Conservation (phyloP, 306 rosid species). For the Begonia masoniana region DNA sequence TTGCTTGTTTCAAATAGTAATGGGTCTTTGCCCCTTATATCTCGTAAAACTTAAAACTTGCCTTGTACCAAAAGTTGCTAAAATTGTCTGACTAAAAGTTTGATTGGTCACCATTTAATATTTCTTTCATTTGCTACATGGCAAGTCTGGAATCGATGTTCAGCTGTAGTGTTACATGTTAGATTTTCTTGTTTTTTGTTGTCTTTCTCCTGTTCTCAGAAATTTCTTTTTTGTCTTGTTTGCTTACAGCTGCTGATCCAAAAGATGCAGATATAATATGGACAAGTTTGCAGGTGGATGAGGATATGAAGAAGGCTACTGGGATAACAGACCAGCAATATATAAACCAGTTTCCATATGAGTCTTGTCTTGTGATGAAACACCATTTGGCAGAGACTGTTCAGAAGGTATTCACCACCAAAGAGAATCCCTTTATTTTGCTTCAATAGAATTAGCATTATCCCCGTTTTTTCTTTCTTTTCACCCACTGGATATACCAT, state of each 20-base stretch:
- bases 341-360: conserved; percentile 81
- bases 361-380: conserved; percentile 95
- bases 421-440: conserved; percentile 9
- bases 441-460: background rate
- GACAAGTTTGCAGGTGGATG: conserved; percentile 78
- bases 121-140: too few species aligned
- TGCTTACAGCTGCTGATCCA: conserved; percentile 57
- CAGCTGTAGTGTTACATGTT: too few species aligned
- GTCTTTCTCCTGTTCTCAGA: conserved; percentile 1
- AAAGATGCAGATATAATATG: conserved; percentile 88
- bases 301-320: conserved; percentile 59
- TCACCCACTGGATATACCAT: too few species aligned
- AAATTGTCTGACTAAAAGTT: too few species aligned
- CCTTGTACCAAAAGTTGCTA: too few species aligned
- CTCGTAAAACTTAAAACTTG: too few species aligned
- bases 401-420: conserved; percentile 47
- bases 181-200: background rate
- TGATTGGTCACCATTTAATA: too few species aligned
- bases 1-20: too few species aligned
- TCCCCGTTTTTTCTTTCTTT: too few species aligned
- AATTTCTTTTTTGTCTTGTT: conserved; percentile 5
- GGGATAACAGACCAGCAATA: conserved; percentile 77
- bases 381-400: conserved; percentile 92
- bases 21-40: too few species aligned
- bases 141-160: too few species aligned